Evolutionary conservation across 176 grass and related monocot species (phyloP), one percentile per base, ranked within the genome.

Genomic region (Oryza glaberrima): DNA sequence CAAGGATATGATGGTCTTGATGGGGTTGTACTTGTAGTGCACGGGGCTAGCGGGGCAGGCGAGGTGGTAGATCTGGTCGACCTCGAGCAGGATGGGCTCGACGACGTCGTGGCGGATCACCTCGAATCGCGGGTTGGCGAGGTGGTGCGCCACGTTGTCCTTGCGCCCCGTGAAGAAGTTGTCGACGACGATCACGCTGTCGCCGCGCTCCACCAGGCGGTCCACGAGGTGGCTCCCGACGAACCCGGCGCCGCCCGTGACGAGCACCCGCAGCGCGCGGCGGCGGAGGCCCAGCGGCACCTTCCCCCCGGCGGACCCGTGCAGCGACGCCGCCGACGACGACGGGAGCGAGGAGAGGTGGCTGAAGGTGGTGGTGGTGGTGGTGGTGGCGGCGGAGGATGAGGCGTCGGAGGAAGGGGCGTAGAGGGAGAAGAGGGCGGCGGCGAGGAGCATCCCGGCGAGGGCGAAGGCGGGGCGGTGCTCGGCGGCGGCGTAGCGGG

Each of bases 1-100:
- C 77, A 90, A 95, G 94, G 94, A 97, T 97, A 97, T 97, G 89
- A 97, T 97, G 9, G 94, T 97, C 92, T 97, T 97, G 82, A 97
- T 90, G 69, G 94, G 94, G 79, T 97, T 97, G 91, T 90, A 97
- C 82, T 97, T 97, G 85, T 97, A 97, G 86, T 97, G 94, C 63
- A 97, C 94, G 38, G 94, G 94, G 64, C 89, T 92, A 11, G 94
- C 94, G 19, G 94, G 94, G 85, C 94, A 97, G 13, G 94, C 94
- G 65, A 97, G 92, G 52, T 97, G 94, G 85, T 97, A 97, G 87
- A 97, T 97, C 89, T 94, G 94, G 74, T 97, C 94, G 68, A 97
- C 94, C 72, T 97, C 94, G 32, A 97, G 89, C 41, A 97, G 87
- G 61, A 97, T 82, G 65, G 94, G 89, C 72, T 97, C 94, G 67